A percentile compares a stretch with the other conserved stretches of the same genome.
Evolutionary conservation across 192 early-diverging fungal species (phyloP).

Genomic region (Lobulomyces angularis): DNA sequence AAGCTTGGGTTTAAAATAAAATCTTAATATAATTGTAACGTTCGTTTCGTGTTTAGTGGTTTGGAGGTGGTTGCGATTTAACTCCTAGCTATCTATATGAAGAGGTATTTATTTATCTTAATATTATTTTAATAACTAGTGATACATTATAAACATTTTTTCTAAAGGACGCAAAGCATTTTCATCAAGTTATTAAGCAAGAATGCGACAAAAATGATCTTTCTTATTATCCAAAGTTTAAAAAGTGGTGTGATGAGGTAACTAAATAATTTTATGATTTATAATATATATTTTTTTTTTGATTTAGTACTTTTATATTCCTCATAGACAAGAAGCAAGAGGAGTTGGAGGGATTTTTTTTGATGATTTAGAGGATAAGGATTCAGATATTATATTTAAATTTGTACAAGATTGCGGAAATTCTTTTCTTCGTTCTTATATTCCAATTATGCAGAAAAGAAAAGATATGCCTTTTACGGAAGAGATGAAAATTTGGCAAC

Average conservation of each 20-base stretch:
- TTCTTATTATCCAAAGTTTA: conserved; percentile 76
- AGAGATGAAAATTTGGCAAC: conserved; percentile 83
- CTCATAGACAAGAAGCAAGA: conserved; percentile 77
- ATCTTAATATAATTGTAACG: conserved; percentile 14
- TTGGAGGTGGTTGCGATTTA: conserved; percentile 94
- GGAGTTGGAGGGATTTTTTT: conserved; percentile 98
- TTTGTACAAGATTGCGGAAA: conserved; percentile 78
- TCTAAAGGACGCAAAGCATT: conserved; percentile 83
- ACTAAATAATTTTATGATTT: too few relatives aligned
- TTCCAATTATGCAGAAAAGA: conserved; percentile 73
- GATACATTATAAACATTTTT: conserved; percentile 15
- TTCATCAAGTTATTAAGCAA: conserved; percentile 80
- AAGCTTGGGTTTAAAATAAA: not conserved
- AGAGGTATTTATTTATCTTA: conserved; percentile 10
- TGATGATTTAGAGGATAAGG: conserved; percentile 62
- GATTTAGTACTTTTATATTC: conserved; percentile 82
- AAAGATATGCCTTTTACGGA: conserved; percentile 66
- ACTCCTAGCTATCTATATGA: too few relatives aligned
- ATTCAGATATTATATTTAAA: conserved; percentile 58
- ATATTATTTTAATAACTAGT: conserved; percentile 4
- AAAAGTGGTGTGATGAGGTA: conserved; percentile 95
- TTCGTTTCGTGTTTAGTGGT: conserved; percentile 83
- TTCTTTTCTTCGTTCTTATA: conserved; percentile 68
- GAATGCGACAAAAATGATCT: conserved; percentile 84
- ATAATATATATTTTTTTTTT: too few relatives aligned